Evolutionary conservation across 805 yeast genomes (phyloP).

Genomic region (Saccharomycopsis sp.): DNA sequence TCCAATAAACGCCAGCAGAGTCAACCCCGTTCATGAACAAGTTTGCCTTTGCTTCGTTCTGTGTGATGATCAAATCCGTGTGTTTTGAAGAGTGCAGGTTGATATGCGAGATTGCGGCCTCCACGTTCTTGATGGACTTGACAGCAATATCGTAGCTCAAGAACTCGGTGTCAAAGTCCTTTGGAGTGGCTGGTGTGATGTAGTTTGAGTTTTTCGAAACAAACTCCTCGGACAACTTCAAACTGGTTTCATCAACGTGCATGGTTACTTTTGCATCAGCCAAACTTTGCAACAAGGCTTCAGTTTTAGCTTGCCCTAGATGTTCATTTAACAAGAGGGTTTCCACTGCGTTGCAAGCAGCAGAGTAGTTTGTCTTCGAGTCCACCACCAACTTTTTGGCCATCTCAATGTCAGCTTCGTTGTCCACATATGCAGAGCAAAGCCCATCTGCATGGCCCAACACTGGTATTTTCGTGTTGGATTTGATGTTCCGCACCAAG

Average conservation of each 20-base stretch:
- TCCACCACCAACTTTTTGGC: slow-evolving; percentile 72
- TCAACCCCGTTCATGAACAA: slow-evolving; percentile 77
- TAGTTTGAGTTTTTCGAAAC: slow-evolving; percentile 24
- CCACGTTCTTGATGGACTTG: slow-evolving; percentile 45
- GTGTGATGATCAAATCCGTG: slow-evolving; percentile 87
- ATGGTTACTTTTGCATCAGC: slow-evolving; percentile 60
- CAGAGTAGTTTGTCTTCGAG: slow-evolving; percentile 93
- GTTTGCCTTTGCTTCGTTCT: slow-evolving; percentile 60
- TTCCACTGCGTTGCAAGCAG: slow-evolving; percentile 98
- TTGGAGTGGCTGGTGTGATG: slow-evolving; percentile 42
- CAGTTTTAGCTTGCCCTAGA: slow-evolving; percentile 28
- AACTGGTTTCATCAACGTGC: slow-evolving; percentile 50
- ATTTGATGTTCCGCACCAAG: slow-evolving; percentile 78
- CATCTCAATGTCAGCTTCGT: slow-evolving; percentile 65
- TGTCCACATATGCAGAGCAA: slow-evolving; percentile 80
- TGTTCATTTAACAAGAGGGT: slow-evolving; percentile 58
- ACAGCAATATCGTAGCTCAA: slow-evolving; percentile 78
- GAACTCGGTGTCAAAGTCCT: slow-evolving; percentile 77
- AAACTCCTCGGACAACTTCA: slow-evolving; percentile 22
- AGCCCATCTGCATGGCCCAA: slow-evolving; percentile 98
- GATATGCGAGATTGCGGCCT: slow-evolving; percentile 77
- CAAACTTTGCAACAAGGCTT: slow-evolving; percentile 37
- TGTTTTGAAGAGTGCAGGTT: slow-evolving; percentile 91
- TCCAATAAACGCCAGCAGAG: slow-evolving; percentile 97
- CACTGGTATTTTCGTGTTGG: slow-evolving; percentile 88